phyloP scores from a whole-genome alignment of 2,329 filamentous ascomycete species.

The Alternaria atra region DNA sequence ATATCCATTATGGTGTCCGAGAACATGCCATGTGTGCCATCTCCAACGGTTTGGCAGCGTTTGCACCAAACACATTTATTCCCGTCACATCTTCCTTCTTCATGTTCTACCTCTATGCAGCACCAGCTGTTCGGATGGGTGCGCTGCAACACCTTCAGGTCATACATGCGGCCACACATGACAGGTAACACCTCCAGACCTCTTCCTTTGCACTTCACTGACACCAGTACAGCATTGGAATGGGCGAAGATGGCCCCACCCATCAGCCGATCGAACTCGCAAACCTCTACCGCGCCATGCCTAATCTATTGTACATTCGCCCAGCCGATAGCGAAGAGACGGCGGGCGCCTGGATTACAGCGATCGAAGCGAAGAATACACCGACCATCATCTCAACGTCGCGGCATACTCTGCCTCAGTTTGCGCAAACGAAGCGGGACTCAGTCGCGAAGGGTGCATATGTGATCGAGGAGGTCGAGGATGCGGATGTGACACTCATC shows the following conservation, averaged over 20 bases:
- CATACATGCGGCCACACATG: slow-evolving; percentile 70
- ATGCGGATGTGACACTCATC: slow-evolving; percentile 58
- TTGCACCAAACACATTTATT: slow-evolving; percentile 57
- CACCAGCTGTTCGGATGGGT: slow-evolving; percentile 68
- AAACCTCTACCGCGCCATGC: slow-evolving; percentile 68
- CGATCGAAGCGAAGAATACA: slow-evolving; percentile 52
- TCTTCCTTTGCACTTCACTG: neutral
- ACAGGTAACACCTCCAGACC: slow-evolving; percentile 38
- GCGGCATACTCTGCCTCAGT: slow-evolving; percentile 57
- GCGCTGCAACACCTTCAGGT: slow-evolving; percentile 64
- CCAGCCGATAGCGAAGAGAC: slow-evolving; percentile 67
- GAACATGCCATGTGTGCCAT: slow-evolving; percentile 51
- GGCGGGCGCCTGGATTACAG: slow-evolving; percentile 62
- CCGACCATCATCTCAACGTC: slow-evolving; percentile 61
- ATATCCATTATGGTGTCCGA: slow-evolving; percentile 54
- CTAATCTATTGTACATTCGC: slow-evolving; percentile 68
- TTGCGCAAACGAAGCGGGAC: slow-evolving; percentile 46
- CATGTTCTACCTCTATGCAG: slow-evolving; percentile 70
- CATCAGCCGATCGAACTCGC: slow-evolving; percentile 69
- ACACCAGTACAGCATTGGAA: slow-evolving; percentile 52
- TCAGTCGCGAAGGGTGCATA: slow-evolving; percentile 58
- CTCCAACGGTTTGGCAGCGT: slow-evolving; percentile 66
- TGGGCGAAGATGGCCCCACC: slow-evolving; percentile 67
- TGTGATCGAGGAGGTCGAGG: slow-evolving; percentile 52
- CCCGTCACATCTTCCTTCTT: slow-evolving; percentile 67